A percentile compares a stretch with the other conserved stretches of the same genome.
phyloP scores from a whole-genome alignment of 345 rosid genomes.

The Syzygium aqueum region DNA sequence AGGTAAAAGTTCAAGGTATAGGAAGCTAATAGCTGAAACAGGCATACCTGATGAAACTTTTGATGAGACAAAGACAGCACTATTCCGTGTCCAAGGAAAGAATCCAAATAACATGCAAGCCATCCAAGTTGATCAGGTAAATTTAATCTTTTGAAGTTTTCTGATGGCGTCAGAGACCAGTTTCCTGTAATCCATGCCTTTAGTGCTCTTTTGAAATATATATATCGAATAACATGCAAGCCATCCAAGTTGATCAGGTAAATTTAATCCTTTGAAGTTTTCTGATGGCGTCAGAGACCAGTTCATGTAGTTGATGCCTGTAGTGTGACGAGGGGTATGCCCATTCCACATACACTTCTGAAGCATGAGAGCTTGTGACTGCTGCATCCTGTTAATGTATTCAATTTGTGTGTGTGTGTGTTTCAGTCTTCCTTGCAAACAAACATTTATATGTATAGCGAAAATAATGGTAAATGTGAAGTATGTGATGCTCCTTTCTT shows the following conservation, averaged over 20 bases:
- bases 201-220: background rate
- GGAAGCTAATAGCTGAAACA: conserved; percentile 32
- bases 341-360: too few relatives aligned
- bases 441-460: background rate
- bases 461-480: background rate
- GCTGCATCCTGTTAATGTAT: too few relatives aligned
- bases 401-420: background rate
- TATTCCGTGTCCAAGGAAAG: conserved; percentile 72
- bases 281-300: background rate
- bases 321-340: background rate
- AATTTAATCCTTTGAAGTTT: conserved; percentile 11
- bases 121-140: conserved; percentile 66
- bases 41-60: conserved; percentile 35
- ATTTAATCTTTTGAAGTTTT: conserved; percentile 10
- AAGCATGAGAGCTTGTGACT: too few relatives aligned
- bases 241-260: conserved; percentile 70
- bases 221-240: conserved; percentile 50
- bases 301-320: background rate
- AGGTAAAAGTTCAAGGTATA: conserved; percentile 51
- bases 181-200: background rate
- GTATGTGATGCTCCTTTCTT: background rate
- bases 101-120: conserved; percentile 67
- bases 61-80: conserved; percentile 35
- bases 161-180: background rate
- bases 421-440: background rate